phyloP scores from a whole-genome alignment of 2,329 filamentous ascomycete genomes.

The Botryotinia narcissicola region DNA sequence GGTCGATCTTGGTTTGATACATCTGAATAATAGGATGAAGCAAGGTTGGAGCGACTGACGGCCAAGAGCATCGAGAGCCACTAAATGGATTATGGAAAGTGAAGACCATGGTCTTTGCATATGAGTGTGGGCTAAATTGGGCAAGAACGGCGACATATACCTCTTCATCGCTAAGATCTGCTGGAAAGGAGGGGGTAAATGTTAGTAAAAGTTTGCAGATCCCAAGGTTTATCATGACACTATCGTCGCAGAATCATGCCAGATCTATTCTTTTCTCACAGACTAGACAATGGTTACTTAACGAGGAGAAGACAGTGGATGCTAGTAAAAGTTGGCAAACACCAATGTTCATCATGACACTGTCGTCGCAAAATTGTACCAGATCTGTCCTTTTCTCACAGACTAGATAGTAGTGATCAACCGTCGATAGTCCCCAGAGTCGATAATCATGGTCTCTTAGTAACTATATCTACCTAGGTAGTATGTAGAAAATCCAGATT shows the following conservation, averaged over 20 bases:
- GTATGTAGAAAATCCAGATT: not conserved
- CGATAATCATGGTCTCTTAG: no score
- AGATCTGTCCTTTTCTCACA: rapidly evolving
- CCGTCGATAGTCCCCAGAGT: not conserved
- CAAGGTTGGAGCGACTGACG: not conserved
- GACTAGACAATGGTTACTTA: not conserved
- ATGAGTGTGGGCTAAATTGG: not conserved
- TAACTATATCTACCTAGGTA: not conserved
- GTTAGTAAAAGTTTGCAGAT: not conserved
- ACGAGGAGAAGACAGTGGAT: no score
- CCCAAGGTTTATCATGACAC: not conserved
- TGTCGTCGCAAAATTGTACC: not conserved
- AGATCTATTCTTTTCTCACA: rapidly evolving
- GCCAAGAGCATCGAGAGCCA: not conserved
- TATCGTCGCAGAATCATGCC: not conserved
- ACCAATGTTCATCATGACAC: not conserved
- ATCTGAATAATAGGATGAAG: not conserved
- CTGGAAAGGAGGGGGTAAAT: not conserved
- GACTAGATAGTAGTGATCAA: not conserved
- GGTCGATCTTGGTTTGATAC: not conserved
- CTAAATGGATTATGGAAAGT: not conserved
- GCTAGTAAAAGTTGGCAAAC: not conserved
- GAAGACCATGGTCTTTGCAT: not conserved
- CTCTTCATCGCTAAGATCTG: not conserved
- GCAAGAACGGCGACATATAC: not conserved